phyloP scores from a whole-genome alignment of 441 rosid species.

The Mallotus japonicus region DNA sequence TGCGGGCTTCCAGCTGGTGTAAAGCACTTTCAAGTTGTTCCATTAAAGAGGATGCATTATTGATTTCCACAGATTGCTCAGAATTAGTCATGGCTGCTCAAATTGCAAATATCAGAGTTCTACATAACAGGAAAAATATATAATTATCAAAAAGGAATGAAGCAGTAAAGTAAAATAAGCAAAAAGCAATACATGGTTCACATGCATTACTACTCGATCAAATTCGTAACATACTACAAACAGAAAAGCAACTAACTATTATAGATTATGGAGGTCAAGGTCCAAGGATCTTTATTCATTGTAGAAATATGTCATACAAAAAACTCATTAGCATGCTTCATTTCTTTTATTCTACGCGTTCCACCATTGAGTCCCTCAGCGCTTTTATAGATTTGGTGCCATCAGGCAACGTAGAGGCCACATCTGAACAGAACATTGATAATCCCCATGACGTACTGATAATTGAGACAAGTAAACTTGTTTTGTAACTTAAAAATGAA shows the following conservation, averaged over 20 bases:
- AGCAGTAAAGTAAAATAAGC: neutral
- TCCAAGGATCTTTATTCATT: neutral
- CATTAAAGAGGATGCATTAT: slow-evolving; percentile 50
- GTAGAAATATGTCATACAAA: neutral
- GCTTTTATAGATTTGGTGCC: neutral
- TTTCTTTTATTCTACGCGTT: neutral
- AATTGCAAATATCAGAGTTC: slow-evolving; percentile 18
- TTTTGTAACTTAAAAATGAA: neutral
- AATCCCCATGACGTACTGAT: neutral
- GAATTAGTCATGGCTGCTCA: slow-evolving; percentile 25
- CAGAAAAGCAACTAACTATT: neutral
- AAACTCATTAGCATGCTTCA: neutral
- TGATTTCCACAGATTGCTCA: slow-evolving; percentile 31
- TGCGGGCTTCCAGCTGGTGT: slow-evolving; percentile 70
- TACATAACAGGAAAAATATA: slow-evolving; percentile 15
- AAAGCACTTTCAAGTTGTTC: slow-evolving; percentile 84
- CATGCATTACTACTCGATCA: too few species aligned
- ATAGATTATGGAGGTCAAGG: slow-evolving; percentile 1
- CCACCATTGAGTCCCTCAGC: neutral
- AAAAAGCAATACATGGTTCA: neutral
- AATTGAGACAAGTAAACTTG: slow-evolving; percentile 4
- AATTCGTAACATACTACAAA: too few species aligned
- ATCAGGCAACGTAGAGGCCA: neutral
- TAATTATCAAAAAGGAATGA: neutral
- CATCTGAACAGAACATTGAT: neutral